These are phyloP conservation scores for Fremontodendron californicum DNA, from an alignment of 345 rosid species.

Conservation along the genomic window DNA sequence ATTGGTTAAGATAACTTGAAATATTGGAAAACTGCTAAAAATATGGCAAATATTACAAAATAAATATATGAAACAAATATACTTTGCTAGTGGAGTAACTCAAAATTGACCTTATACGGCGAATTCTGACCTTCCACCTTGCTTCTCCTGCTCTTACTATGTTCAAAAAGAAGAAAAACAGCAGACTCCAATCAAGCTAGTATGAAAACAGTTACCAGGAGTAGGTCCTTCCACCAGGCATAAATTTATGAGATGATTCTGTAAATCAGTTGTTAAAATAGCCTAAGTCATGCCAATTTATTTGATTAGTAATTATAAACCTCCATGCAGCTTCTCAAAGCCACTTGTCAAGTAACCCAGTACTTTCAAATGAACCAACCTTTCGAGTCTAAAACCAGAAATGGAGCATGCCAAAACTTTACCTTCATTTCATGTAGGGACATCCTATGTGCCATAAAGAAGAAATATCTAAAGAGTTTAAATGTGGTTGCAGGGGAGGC, in stretches of 20 bases:
- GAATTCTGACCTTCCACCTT: neutral
- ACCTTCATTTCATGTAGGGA: neutral
- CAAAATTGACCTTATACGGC: neutral
- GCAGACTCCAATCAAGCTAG: neutral
- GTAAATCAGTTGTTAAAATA: neutral
- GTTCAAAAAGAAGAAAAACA: neutral
- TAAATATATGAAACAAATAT: neutral
- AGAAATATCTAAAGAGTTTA: neutral
- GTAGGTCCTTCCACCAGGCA: neutral
- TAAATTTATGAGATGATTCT: neutral
- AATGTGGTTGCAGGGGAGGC: conserved; percentile 56
- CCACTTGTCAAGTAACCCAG: neutral
- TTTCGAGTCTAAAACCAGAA: neutral
- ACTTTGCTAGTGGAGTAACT: neutral
- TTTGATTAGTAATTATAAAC: neutral
- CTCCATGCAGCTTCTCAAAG: neutral
- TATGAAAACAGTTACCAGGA: neutral
- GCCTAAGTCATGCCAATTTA: neutral
- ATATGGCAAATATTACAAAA: neutral
- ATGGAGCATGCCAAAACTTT: neutral
- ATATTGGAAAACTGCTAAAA: neutral
- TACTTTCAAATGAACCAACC: neutral
- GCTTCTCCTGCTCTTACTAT: neutral
- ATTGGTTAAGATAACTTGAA: neutral
- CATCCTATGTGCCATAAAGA: neutral